A percentile compares a stretch with the other conserved stretches of the same genome.
Conservation (phyloP, 2,329 filamentous ascomycete species). For the Coleophoma eucalyptorum region DNA sequence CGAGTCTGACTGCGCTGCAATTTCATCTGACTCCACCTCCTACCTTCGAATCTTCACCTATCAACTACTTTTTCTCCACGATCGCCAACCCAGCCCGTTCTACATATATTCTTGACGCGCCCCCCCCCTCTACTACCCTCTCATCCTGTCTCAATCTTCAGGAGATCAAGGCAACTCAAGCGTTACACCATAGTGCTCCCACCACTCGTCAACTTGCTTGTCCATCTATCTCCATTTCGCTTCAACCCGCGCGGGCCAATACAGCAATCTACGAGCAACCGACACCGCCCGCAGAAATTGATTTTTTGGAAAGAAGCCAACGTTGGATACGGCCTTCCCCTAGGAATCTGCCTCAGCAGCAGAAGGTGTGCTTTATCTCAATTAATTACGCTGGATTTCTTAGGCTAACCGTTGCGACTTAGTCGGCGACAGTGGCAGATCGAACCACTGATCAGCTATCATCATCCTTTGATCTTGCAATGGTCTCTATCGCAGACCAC, state of each 20-base stretch:
- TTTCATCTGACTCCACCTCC: constrained; percentile 18
- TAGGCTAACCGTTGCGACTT: not conserved
- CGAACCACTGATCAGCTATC: constrained; percentile 7
- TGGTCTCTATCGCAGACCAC: constrained; percentile 4
- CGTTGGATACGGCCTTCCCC: too few species aligned
- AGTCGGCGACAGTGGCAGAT: constrained; percentile 20
- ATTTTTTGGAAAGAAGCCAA: not conserved
- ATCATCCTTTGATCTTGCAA: not conserved
- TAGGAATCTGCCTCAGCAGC: too few species aligned
- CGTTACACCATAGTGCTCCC: not conserved
- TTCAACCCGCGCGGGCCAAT: constrained; percentile 5
- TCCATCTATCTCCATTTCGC: constrained; percentile 7
- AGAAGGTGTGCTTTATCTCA: too few species aligned
- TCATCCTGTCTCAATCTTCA: constrained; percentile 19
- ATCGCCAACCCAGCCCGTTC: too few species aligned
- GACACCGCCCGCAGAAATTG: not conserved
- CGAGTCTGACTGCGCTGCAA: constrained; percentile 20
- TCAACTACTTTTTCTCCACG: not conserved
- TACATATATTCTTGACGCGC: constrained; percentile 19
- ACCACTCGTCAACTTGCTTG: constrained; percentile 8
- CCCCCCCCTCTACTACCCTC: constrained; percentile 6
- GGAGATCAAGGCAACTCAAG: not conserved
- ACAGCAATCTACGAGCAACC: constrained; percentile 1
- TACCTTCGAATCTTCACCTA: not conserved
- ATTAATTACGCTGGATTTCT: not conserved